A percentile compares a stretch with the other conserved stretches of the same genome.
These are phyloP conservation scores for Fraxinus baroniana DNA, from an alignment of 305 asterid species.

Conservation along the genomic window DNA sequence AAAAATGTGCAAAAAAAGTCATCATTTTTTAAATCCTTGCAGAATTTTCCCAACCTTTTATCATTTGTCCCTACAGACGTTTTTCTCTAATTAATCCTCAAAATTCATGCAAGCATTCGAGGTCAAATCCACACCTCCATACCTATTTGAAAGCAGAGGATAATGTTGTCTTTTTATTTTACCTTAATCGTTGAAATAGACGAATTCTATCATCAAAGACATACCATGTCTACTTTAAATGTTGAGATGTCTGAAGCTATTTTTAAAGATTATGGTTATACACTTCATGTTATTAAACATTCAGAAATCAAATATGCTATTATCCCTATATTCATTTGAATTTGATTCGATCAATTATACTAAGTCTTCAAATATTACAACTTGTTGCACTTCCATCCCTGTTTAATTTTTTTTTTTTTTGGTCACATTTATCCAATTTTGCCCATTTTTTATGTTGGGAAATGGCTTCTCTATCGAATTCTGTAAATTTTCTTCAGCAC, in stretches of 20 bases:
- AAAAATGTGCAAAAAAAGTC: neutral
- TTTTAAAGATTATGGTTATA: neutral
- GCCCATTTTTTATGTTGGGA: neutral
- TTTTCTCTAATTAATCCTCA: neutral
- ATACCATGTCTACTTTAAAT: neutral
- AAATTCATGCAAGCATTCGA: neutral
- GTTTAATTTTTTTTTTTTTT: neutral
- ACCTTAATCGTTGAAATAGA: neutral
- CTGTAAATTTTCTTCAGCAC: neutral
- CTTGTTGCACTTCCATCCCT: neutral
- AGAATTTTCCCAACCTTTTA: neutral
- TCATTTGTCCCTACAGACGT: neutral
- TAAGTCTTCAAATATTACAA: neutral
- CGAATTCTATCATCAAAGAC: neutral
- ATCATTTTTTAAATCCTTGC: neutral
- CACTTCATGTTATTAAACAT: neutral
- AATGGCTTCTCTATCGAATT: neutral
- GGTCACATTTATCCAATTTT: neutral
- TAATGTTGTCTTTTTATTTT: neutral
- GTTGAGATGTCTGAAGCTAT: neutral
- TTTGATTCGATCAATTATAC: neutral
- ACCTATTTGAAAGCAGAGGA: neutral
- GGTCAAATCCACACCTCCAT: neutral
- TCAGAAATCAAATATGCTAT: neutral
- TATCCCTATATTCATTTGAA: neutral